phyloP scores from a whole-genome alignment of 2,329 filamentous ascomycete genomes.

The Lecanicillium sp. region DNA sequence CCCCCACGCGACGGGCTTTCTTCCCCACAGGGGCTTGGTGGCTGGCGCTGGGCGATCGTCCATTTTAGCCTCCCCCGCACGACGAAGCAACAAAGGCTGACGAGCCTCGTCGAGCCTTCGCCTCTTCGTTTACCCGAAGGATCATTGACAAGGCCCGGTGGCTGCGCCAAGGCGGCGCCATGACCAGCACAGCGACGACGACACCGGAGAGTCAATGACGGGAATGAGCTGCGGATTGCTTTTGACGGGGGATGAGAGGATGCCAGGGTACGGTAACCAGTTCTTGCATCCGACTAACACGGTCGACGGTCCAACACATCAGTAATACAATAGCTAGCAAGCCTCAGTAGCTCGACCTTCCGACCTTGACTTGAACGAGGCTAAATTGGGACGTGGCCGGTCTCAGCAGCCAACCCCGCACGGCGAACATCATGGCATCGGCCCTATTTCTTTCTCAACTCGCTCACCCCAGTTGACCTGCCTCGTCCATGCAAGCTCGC shows the following conservation, averaged over 20 bases:
- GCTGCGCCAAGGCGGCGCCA: slow-evolving; percentile 1
- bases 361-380: too few relatives aligned
- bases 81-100: background rate
- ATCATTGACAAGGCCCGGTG: slow-evolving; percentile 3
- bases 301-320: too few relatives aligned
- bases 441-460: background rate
- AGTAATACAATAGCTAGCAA: too few relatives aligned
- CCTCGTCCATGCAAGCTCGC: background rate
- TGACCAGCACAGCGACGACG: background rate
- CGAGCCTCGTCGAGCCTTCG: background rate
- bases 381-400: too few relatives aligned
- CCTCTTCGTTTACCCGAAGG: background rate
- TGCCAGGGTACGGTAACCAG: background rate
- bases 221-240: background rate
- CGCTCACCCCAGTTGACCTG: background rate
- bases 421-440: too few relatives aligned
- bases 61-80: slow-evolving; percentile 6
- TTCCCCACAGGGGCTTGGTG: slow-evolving; percentile 9
- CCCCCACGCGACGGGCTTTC: slow-evolving; percentile 4
- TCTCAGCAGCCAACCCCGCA: too few relatives aligned
- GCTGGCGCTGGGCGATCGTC: slow-evolving; percentile 9
- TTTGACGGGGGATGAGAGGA: background rate
- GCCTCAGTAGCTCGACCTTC: too few relatives aligned
- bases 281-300: too few relatives aligned
- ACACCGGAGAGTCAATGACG: background rate